Evolutionary conservation across 2,329 filamentous ascomycete species (phyloP).

Genomic region (Stagonosporopsis rhizophila): DNA sequence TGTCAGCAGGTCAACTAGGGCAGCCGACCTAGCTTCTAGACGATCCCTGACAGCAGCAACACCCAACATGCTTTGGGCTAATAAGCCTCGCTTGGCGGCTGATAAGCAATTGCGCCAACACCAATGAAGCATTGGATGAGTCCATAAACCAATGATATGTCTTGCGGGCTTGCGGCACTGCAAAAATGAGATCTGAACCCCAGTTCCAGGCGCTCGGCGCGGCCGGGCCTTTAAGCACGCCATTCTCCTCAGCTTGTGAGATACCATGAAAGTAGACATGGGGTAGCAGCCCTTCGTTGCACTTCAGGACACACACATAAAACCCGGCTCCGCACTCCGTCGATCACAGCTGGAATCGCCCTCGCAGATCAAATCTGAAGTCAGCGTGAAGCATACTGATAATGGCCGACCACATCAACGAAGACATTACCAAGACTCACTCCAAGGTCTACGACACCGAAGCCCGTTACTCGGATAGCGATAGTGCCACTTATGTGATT

Average conservation of each 20-base stretch:
- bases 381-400: background rate
- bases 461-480: slow-evolving; percentile 22
- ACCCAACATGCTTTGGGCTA: slow-evolving; percentile 4
- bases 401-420: slow-evolving; percentile 12
- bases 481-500: slow-evolving; percentile 21
- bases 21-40: background rate
- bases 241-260: slow-evolving; percentile 9
- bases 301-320: background rate
- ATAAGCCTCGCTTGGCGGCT: slow-evolving; percentile 23
- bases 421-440: slow-evolving; percentile 5
- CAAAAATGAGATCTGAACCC: background rate
- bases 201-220: slow-evolving; percentile 16
- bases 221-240: slow-evolving; percentile 20
- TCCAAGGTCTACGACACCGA: slow-evolving; percentile 20
- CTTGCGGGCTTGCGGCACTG: background rate
- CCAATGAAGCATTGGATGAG: slow-evolving; percentile 3
- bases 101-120: slow-evolving; percentile 18
- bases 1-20: background rate
- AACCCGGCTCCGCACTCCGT: background rate
- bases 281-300: background rate
- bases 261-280: background rate
- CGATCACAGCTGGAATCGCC: background rate
- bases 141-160: slow-evolving; percentile 4
- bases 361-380: background rate
- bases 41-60: background rate